A percentile compares a stretch with the other conserved stretches of the same genome.
Conservation (phyloP, 495 filamentous ascomycete genomes). For the Entonaema liquescens region DNA sequence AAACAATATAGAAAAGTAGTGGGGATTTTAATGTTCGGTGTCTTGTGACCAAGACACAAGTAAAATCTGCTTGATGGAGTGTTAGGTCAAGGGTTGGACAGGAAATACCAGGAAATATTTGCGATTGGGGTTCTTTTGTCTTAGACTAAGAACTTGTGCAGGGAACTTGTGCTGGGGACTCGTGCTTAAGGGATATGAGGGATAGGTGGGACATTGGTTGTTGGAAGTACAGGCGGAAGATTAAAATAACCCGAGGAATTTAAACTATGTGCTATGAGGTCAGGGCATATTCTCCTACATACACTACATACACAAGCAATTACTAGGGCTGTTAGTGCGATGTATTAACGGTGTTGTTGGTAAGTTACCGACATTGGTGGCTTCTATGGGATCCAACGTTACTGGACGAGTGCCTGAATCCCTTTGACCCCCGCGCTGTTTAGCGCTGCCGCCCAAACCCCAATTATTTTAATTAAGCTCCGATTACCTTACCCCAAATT, state of each 20-base stretch:
- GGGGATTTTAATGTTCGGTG: slow-evolving; percentile 28
- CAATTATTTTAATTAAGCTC: slow-evolving; percentile 22
- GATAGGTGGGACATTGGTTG: too few relatives aligned
- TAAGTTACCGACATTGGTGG: not conserved
- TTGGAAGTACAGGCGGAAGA: not conserved
- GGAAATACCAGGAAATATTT: slow-evolving; percentile 3
- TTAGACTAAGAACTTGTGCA: not conserved
- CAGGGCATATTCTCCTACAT: not conserved
- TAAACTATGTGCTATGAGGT: slow-evolving; percentile 20
- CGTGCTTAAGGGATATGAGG: not conserved
- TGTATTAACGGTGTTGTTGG: not conserved
- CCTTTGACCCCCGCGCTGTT: slow-evolving; percentile 7
- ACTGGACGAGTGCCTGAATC: slow-evolving; percentile 24
- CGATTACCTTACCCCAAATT: slow-evolving; percentile 15
- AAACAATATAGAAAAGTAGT: slow-evolving; percentile 21
- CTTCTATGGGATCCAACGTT: slow-evolving; percentile 21
- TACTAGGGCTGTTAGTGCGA: not conserved
- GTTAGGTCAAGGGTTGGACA: slow-evolving; percentile 9
- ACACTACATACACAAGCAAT: too few relatives aligned
- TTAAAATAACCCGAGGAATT: slow-evolving; percentile 4
- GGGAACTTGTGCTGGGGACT: not conserved
- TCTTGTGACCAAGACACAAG: slow-evolving; percentile 38
- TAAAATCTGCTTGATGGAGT: slow-evolving; percentile 1
- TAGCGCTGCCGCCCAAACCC: slow-evolving; percentile 30
- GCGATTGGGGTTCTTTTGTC: slow-evolving; percentile 18